Base-by-base conservation (phyloP, 768 basidiomycete species). In the Suillus hirtellus region DNA sequence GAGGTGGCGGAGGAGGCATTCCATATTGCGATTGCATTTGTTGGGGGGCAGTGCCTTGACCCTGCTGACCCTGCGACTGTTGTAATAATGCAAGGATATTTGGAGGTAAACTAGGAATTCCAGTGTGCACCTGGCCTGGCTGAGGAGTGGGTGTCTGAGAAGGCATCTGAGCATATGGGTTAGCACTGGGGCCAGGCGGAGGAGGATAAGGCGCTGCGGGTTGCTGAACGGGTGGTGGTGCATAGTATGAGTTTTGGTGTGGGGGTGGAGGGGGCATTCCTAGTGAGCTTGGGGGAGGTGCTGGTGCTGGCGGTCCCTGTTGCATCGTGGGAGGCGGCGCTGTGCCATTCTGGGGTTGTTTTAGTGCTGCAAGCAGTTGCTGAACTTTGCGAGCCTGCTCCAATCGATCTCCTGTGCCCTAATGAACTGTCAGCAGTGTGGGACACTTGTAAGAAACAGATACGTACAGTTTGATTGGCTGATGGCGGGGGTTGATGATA, bases 301-400 rank as follows among this genome's bases (percentile, higher is more conserved):
- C 72, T 35, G 78, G 67, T 6, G 74, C 67, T 19, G 78, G 74
- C 34, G 73, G 66, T 21, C 68, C 60, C 38, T 24, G 21, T 56
- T 56, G 55, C 46, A 69, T 62, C n/a, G 64, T 52, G 5, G 68
- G 62, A 19, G 70, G 60, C 24, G 66, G 56, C 8, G 38, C 60
- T 17, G 65, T 58, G 27, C 77, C 80, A 64, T 72, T 72, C 64
- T 82, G 81, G 11, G 89, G 88, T 63, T 90, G 89, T 70, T 94
- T 93, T 53, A 93, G 76, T 14, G 92, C 92, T 5, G 91, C 92
- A 31, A 94, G 77, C 19, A 93, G 78, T 69, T 93, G 90, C 71
- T 95, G 93, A 10, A 95, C 92, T 74, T 85, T 90, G 61, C 88
- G 85, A 9, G 93, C 93, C 80, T 95, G 91, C 70, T 96, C 94